Evolutionary conservation across 352 stramenopile genomes (phyloP).

Genomic region (Phytophthora pseudosyringae): DNA sequence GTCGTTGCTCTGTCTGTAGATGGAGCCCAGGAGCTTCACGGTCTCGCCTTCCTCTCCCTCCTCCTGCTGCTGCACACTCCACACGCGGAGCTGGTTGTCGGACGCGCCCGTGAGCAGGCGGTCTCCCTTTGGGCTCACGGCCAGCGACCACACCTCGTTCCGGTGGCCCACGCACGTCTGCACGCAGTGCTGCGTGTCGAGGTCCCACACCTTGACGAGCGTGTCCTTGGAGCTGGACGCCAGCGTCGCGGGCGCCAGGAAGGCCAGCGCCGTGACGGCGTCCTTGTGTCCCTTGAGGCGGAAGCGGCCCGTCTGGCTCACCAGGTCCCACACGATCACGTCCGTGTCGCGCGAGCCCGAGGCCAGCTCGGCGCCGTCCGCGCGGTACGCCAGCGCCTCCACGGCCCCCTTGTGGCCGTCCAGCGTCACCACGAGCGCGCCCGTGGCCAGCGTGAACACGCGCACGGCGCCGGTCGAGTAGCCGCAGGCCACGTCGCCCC

Average conservation of each 20-base stretch:
- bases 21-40: slow-evolving; percentile 71
- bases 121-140: slow-evolving; percentile 65
- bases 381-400: slow-evolving; percentile 77
- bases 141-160: slow-evolving; percentile 93
- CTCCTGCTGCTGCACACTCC: slow-evolving; percentile 51
- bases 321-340: slow-evolving; percentile 95
- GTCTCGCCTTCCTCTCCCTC: slow-evolving; percentile 43
- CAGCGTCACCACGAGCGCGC: slow-evolving; percentile 82
- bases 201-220: slow-evolving; percentile 95
- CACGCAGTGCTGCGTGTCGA: slow-evolving; percentile 94
- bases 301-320: slow-evolving; percentile 90
- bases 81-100: slow-evolving; percentile 86
- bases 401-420: slow-evolving; percentile 90
- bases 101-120: slow-evolving; percentile 81
- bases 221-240: slow-evolving; percentile 93
- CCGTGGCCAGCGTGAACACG: slow-evolving; percentile 82
- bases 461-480: slow-evolving; percentile 86
- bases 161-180: slow-evolving; percentile 94
- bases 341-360: slow-evolving; percentile 92
- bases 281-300: slow-evolving; percentile 94
- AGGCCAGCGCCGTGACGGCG: slow-evolving; percentile 90
- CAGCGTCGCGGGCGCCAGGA: slow-evolving; percentile 64
- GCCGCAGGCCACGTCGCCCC: slow-evolving; percentile 75
- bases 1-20: slow-evolving; percentile 82
- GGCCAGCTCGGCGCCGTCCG: slow-evolving; percentile 80